phyloP scores from a whole-genome alignment of 2,329 filamentous ascomycete genomes.

The Curvularia verruculosa region DNA sequence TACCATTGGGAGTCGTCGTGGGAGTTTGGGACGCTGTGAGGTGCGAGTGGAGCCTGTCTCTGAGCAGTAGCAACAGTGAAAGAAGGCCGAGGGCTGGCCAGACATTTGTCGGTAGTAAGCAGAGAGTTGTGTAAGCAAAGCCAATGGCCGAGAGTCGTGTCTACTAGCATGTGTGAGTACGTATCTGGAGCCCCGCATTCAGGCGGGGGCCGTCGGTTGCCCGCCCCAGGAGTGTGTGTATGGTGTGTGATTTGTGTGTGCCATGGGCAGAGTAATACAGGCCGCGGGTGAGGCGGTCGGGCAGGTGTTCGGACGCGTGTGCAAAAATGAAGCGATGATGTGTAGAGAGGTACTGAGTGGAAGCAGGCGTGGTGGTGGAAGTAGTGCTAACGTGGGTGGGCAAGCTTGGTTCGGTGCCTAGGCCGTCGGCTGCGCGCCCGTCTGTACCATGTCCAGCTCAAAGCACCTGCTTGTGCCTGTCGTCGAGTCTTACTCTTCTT shows the following conservation, averaged over 20 bases:
- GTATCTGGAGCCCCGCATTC: constrained; percentile 23
- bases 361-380: neutral
- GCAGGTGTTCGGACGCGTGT: neutral
- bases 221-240: constrained; percentile 2
- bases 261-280: neutral
- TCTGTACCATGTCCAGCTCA: neutral
- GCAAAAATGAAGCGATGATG: constrained; percentile 8
- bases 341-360: neutral
- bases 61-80: neutral
- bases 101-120: constrained; percentile 11
- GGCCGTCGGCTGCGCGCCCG: constrained; percentile 21
- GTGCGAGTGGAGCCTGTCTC: neutral
- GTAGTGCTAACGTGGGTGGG: constrained; percentile 19
- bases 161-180: too few species aligned
- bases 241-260: neutral
- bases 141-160: constrained; percentile 9
- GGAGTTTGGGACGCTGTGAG: constrained; percentile 38
- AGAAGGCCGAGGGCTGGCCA: neutral
- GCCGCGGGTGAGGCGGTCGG: too few species aligned
- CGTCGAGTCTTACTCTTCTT: too few species aligned
- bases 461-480: too few species aligned
- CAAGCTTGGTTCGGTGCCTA: constrained; percentile 26
- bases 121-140: constrained; percentile 8
- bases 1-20: constrained; percentile 44
- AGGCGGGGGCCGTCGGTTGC: constrained; percentile 13